Percentiles rank a stretch among this genome's conserved stretches.
Conservation (phyloP, 2,329 filamentous ascomycete species). For the Colletotrichum euphorbiae region DNA sequence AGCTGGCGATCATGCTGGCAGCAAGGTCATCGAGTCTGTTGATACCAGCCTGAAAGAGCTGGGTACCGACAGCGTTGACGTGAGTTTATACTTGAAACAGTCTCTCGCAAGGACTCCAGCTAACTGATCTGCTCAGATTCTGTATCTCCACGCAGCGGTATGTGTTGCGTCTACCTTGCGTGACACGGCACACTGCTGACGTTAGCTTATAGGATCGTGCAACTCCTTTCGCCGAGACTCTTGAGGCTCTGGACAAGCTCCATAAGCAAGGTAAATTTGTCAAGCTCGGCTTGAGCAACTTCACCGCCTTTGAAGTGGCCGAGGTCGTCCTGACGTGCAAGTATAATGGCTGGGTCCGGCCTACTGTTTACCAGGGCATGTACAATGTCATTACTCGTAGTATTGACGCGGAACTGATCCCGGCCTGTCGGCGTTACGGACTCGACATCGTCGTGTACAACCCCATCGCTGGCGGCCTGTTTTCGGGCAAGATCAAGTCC, state of each 20-base stretch:
- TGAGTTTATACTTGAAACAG: slow-evolving; percentile 47
- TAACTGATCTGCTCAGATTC: slow-evolving; percentile 59
- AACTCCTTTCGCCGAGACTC: slow-evolving; percentile 82
- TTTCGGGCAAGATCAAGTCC: slow-evolving; percentile 83
- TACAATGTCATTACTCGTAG: slow-evolving; percentile 84
- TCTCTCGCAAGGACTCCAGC: not conserved
- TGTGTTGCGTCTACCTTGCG: slow-evolving; percentile 15
- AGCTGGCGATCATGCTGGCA: slow-evolving; percentile 70
- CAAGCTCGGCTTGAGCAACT: slow-evolving; percentile 84
- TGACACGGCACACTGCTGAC: slow-evolving; percentile 6
- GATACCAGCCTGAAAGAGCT: slow-evolving; percentile 78
- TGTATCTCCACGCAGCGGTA: slow-evolving; percentile 78
- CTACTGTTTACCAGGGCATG: slow-evolving; percentile 89
- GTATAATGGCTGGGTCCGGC: slow-evolving; percentile 83
- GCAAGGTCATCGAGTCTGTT: slow-evolving; percentile 72
- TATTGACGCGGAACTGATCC: slow-evolving; percentile 80
- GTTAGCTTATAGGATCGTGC: slow-evolving; percentile 59
- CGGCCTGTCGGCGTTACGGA: slow-evolving; percentile 79
- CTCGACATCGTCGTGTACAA: slow-evolving; percentile 87
- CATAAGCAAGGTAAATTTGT: slow-evolving; percentile 91
- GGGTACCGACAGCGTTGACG: slow-evolving; percentile 78
- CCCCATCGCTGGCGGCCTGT: slow-evolving; percentile 82
- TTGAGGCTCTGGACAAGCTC: slow-evolving; percentile 81
- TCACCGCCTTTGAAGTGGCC: slow-evolving; percentile 87
- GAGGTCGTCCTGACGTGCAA: slow-evolving; percentile 85